Percentiles rank a stretch among this genome's conserved stretches.
These are phyloP conservation scores for Hypoxylon sp. DNA, from an alignment of 2,329 filamentous ascomycete genomes.

Conservation along the genomic window DNA sequence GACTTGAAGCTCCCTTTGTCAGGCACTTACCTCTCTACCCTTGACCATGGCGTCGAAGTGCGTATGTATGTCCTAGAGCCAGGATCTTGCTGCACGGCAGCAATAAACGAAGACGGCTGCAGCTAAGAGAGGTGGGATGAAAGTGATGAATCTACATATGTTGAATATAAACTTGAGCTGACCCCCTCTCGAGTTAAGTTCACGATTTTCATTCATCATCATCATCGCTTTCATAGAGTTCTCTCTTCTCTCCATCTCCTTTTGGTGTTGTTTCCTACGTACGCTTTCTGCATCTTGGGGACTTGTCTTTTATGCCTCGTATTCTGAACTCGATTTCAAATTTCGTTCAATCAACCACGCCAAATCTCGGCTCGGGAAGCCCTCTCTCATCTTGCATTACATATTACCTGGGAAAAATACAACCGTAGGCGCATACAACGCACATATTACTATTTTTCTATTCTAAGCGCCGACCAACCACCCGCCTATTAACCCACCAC, in stretches of 20 bases:
- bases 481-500: slow-evolving; percentile 38
- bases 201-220: slow-evolving; percentile 17
- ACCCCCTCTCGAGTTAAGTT: slow-evolving; percentile 30
- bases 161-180: slow-evolving; percentile 44
- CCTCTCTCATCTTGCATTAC: slow-evolving; percentile 48
- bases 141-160: background rate
- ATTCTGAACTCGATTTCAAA: slow-evolving; percentile 31
- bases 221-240: slow-evolving; percentile 24
- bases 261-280: slow-evolving; percentile 33
- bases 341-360: slow-evolving; percentile 35
- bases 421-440: slow-evolving; percentile 29
- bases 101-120: slow-evolving; percentile 15
- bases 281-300: slow-evolving; percentile 10
- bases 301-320: slow-evolving; percentile 19
- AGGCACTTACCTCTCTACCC: slow-evolving; percentile 21
- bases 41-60: slow-evolving; percentile 32
- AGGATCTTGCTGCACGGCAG: slow-evolving; percentile 19
- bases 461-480: slow-evolving; percentile 53
- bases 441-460: slow-evolving; percentile 50
- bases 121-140: slow-evolving; percentile 11
- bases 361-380: slow-evolving; percentile 54
- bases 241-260: slow-evolving; percentile 35
- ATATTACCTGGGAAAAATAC: slow-evolving; percentile 42
- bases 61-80: slow-evolving; percentile 13
- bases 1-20: slow-evolving; percentile 8